Evolutionary conservation across 768 basidiomycete species (phyloP), one percentile per base, ranked within the genome.

Genomic region (Boletus barrowsii): DNA sequence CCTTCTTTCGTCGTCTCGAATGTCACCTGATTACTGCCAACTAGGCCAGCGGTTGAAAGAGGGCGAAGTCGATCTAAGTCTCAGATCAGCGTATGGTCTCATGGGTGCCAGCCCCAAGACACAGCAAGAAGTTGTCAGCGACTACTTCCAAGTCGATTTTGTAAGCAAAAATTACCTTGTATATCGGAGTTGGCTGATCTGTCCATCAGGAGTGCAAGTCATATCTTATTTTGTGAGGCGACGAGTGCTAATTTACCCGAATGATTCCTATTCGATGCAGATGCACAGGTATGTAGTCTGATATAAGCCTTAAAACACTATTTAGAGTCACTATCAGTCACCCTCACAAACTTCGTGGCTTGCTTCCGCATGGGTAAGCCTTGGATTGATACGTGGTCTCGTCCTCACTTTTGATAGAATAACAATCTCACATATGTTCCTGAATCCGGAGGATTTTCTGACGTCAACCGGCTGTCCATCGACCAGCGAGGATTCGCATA

Each of bases 341-440:
- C 86, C 86, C 2, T 83, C 84, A 32, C 76, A 84, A 63, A 81
- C 79, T 0, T 86, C 84, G 1, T 80, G 79, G 73, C 70, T 87
- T 20, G 83, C 83, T n/a, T 78, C 82, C 5, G 76, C 83, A 20
- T 83, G 83, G 84, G 86, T 84, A 67, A 47, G 72, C 42, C 5
- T 24, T 20, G 3, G 11, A 26, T 49, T 29, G 14, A 36, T 10
- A 32, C n/a, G 10, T 42, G 11, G 1, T 56, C 47, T n/a, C 3
- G 2, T 36, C 5, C 49, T 62, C 45, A 65, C 10, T 10, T 43
- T 42, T 0, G 7, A 30, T 42, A 84, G 83, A 80, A 78, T 47
- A 83, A 85, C 61, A 87, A 87, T 62, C 83, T 79, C 59, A 87
- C 87, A 15, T 71, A 32, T 77, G 71, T 78, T 41, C 63, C 72